Percentiles rank a stretch among this genome's conserved stretches.
Evolutionary conservation across 2,329 filamentous ascomycete genomes (phyloP).

Genomic region (Phyllosticta citriasiana): DNA sequence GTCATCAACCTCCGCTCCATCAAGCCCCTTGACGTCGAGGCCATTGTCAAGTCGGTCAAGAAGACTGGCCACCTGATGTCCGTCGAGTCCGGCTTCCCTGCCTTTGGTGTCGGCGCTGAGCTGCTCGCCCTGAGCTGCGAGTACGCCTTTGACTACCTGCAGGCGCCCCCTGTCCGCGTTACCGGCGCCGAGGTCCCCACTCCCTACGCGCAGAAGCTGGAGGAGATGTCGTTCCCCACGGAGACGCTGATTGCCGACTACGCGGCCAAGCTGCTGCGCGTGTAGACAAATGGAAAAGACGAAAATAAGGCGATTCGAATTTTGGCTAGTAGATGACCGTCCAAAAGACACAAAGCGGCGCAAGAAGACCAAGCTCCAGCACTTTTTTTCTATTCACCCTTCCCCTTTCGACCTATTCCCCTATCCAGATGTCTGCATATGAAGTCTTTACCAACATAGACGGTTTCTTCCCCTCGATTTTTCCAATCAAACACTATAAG

Average conservation of each 20-base stretch:
- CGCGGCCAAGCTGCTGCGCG: conserved; percentile 75
- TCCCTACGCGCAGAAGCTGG: conserved; percentile 83
- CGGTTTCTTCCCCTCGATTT: neutral
- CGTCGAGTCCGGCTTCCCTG: conserved; percentile 93
- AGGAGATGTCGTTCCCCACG: conserved; percentile 91
- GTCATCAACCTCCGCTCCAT: conserved; percentile 97
- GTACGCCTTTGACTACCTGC: conserved; percentile 95
- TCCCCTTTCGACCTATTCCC: neutral
- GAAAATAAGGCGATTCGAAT: neutral
- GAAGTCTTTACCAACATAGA: conserved; percentile 5
- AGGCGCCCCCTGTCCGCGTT: conserved; percentile 85
- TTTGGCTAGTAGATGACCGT: neutral
- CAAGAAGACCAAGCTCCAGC: neutral
- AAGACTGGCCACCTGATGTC: conserved; percentile 89
- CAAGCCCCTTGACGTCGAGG: conserved; percentile 92
- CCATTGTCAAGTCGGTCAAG: conserved; percentile 95
- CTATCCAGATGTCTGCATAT: conserved; percentile 1
- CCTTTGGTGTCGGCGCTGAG: conserved; percentile 86
- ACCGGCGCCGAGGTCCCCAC: conserved; percentile 97
- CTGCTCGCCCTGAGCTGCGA: conserved; percentile 93
- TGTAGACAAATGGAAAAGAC: conserved; percentile 40
- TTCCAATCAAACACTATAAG: neutral
- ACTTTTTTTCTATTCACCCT: neutral
- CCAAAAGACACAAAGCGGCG: neutral
- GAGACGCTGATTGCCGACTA: conserved; percentile 81